Evolutionary conservation across 2,329 filamentous ascomycete genomes (phyloP), one percentile per base, ranked within the genome.

Genomic region (Madurella fahalii): DNA sequence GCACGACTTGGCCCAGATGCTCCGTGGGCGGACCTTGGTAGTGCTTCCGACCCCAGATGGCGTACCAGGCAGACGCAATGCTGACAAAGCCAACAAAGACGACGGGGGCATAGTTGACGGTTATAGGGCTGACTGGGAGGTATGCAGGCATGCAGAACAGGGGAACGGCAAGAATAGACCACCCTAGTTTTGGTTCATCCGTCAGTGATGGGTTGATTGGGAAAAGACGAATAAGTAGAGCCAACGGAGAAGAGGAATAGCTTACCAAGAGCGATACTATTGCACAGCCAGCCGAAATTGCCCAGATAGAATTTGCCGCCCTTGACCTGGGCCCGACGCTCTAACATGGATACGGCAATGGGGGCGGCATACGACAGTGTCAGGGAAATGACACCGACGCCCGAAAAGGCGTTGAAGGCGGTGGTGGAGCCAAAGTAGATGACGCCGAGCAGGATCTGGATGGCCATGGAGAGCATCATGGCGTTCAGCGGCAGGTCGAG

Each of bases 51-150:
- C 86, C 86, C 84, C 85, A 88, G 49, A 77, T 76, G 61, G 82
- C 73, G 72, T 90, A 90, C 85, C 86, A 90, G 8, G 72, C 68
- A 9, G 75, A 77, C 1, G 86, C 81, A 54, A 89, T 77, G 40
- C 74, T 47, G 52, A 81, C 78, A 58, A 87, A 85, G 5, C 76
- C 84, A 25, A 86, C 79, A 62, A 90, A 89, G n/a, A 90, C 86
- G 34, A 84, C 86, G 13, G 83, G 83, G 1, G 86, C 86, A 69
- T 89, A 90, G 76, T 90, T 90, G 76, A 89, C 85, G 40, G 74
- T 77, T 16, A 71, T 67, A 5, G 77, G 69, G 0, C 77, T 78
- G 40, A 87, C 83, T 5, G 83, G 83, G n/a, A 87, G 72, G 42
- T 71, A 70, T 0, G 82, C 78, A 0, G 85, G 86, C 83, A 88